Base-by-base conservation (phyloP, 2,329 filamentous ascomycete genomes). In the Aspergillus pseudoterreus region DNA sequence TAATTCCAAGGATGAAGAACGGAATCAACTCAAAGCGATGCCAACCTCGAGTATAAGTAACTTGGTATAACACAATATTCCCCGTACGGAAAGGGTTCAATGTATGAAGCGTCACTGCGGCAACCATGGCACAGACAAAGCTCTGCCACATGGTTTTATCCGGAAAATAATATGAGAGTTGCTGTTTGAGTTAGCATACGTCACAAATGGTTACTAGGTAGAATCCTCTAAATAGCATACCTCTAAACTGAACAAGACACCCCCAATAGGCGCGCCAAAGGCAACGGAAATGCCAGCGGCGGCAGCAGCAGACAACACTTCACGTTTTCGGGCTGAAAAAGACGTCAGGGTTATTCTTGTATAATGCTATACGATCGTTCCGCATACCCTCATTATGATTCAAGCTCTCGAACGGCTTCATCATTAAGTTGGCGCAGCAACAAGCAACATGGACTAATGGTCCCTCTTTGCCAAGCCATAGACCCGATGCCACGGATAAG, bases 101-200 rank as follows among this genome's bases (percentile, higher is more conserved):
- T 4, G 90, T 90, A 70, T 97, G 92, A 4, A 99, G 78, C 12
- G 91, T 90, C 35, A 97, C 90, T 15, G 94, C 92, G 14, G 92
- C 94, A n/a, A 95, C 90, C 92, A 97, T 97, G 67, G 94, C 94
- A 64, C 94, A 97, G 38, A 99, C 94, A 66, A 99, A 99, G 64
- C 91, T 96, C 70, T 96, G 94, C 94, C 94, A 99, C 94, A 99
- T 97, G 9, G 94, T 97, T 72, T 97, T 97, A 73, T 97, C 92
- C 0, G 94, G 92, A 62, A 97, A 97, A 71, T 96, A 97, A 70
- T 96, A 97, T 1, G 91, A 95, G 2, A 97, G 78, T 80, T 95
- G 90, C 82, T 88, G 53, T 36, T 39, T 38, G 21, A 51, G 22
- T 32, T 39, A 19, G 30, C 15, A 19, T 10, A 21, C 14, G 36